phyloP scores from a whole-genome alignment of 2,329 filamentous ascomycete species.

The Raffaelea ambrosiae region DNA sequence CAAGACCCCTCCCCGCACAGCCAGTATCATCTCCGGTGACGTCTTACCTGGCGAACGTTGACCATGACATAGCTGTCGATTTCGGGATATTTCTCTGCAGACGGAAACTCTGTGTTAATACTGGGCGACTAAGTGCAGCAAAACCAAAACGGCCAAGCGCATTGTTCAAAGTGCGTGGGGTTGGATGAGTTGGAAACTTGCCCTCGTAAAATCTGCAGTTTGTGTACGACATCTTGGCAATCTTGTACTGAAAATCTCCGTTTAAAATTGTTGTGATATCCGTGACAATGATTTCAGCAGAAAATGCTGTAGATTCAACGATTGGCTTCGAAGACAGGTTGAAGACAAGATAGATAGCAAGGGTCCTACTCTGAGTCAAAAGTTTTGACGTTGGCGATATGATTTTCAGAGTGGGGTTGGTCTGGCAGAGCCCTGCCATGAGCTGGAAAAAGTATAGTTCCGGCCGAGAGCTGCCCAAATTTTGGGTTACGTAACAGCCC shows the following conservation, averaged over 20 bases:
- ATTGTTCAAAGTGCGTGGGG: background rate
- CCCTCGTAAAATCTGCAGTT: constrained; percentile 30
- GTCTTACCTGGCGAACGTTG: constrained; percentile 73
- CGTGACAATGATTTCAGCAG: too few species aligned
- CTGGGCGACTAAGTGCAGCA: background rate
- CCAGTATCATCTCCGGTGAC: background rate
- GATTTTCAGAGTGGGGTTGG: too few species aligned
- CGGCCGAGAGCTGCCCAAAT: too few species aligned
- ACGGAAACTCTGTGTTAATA: constrained; percentile 16
- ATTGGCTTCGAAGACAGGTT: too few species aligned
- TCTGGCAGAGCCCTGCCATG: too few species aligned
- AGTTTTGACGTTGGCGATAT: too few species aligned
- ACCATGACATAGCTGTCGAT: constrained; percentile 99
- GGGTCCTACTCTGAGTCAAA: too few species aligned
- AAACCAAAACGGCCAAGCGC: background rate
- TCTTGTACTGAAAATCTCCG: constrained; percentile 12
- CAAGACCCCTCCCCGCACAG: background rate
- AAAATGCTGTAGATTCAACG: too few species aligned
- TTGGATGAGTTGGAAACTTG: constrained; percentile 4
- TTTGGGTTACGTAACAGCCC: too few species aligned
- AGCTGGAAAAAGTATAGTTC: too few species aligned
- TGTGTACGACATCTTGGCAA: constrained; percentile 27
- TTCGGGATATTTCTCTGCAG: constrained; percentile 70
- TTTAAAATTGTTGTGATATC: too few species aligned
- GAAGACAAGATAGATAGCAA: too few species aligned